phyloP scores from a whole-genome alignment of 305 asterid species.

The Fraxinus paxiana region DNA sequence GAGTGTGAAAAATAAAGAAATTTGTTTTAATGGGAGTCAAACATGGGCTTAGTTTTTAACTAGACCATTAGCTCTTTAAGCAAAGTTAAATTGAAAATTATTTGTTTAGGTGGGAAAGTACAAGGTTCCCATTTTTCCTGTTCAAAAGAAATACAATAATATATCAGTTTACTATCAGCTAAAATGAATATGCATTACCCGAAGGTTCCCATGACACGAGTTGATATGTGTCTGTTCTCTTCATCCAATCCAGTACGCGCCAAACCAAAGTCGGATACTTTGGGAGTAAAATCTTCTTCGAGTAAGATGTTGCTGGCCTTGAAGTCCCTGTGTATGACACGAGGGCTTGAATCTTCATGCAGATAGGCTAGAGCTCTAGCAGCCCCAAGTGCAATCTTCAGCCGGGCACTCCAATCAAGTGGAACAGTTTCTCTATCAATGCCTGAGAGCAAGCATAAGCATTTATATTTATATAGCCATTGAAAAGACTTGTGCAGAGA shows the following conservation, averaged over 20 bases:
- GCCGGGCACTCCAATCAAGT: slow-evolving; percentile 79
- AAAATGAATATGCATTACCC: slow-evolving; percentile 46
- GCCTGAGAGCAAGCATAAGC: slow-evolving; percentile 43
- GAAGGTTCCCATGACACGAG: slow-evolving; percentile 98
- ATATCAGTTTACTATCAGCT: not conserved
- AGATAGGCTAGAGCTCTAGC: slow-evolving; percentile 93
- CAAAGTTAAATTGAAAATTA: not conserved
- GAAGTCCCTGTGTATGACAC: slow-evolving; percentile 93
- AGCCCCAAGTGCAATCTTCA: slow-evolving; percentile 94
- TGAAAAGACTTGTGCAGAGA: not conserved
- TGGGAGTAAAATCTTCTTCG: slow-evolving; percentile 83
- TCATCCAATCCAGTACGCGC: slow-evolving; percentile 82
- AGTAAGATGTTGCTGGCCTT: slow-evolving; percentile 91
- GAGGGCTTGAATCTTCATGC: slow-evolving; percentile 98
- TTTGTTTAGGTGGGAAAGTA: not conserved
- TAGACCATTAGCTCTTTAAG: not conserved
- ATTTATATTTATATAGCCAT: slow-evolving; percentile 3
- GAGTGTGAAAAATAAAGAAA: not conserved
- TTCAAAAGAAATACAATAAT: not conserved
- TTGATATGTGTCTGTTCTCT: slow-evolving; percentile 73
- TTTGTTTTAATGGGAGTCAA: not conserved
- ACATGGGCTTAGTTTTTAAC: not conserved
- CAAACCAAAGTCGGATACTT: slow-evolving; percentile 92
- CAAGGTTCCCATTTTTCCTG: not conserved
- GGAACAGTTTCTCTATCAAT: slow-evolving; percentile 66